These are phyloP conservation scores for Bretziella fagacearum DNA, from an alignment of 2,329 filamentous ascomycete genomes.

Conservation along the genomic window DNA sequence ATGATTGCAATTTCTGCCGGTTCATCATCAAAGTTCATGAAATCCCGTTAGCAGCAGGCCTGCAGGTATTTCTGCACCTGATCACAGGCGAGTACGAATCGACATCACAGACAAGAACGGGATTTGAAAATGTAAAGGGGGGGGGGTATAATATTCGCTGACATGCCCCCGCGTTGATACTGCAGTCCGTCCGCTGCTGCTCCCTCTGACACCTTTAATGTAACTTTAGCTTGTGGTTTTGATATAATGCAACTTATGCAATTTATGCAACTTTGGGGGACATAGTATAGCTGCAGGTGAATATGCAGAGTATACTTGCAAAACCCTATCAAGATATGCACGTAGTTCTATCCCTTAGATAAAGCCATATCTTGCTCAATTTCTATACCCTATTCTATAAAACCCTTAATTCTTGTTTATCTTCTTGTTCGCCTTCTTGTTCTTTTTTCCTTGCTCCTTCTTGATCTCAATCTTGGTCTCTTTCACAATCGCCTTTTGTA, in stretches of 20 bases:
- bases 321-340: neutral
- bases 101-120: too few species aligned
- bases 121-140: too few species aligned
- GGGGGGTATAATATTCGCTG: too few species aligned
- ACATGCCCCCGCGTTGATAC: too few species aligned
- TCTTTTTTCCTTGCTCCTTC: slow-evolving; percentile 4
- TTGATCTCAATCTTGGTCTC: neutral
- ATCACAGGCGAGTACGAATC: too few species aligned
- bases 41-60: too few species aligned
- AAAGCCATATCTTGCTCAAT: neutral
- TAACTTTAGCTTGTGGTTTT: neutral
- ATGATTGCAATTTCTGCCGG: neutral
- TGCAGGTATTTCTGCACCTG: too few species aligned
- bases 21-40: too few species aligned
- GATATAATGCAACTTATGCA: too few species aligned
- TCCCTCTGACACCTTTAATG: neutral
- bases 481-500: neutral
- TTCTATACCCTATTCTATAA: neutral
- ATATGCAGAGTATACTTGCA: too few species aligned
- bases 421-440: slow-evolving; percentile 11
- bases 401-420: slow-evolving; percentile 8
- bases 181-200: too few species aligned
- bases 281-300: neutral
- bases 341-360: neutral
- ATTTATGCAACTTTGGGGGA: neutral